Conservation (phyloP, 257 asterid species). For the Solanum raphanifolium region DNA sequence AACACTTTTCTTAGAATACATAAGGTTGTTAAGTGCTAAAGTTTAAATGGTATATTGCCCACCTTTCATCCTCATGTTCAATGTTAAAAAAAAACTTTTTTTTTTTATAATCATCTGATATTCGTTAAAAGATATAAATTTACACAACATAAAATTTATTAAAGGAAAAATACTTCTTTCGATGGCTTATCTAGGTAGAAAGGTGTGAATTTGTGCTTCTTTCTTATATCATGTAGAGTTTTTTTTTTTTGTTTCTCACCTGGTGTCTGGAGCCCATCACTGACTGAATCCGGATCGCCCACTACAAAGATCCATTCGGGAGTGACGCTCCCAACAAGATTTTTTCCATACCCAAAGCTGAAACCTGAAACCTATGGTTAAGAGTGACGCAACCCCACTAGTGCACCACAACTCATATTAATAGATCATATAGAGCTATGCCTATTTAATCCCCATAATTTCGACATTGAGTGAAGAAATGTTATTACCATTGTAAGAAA, state of each 20-base stretch:
- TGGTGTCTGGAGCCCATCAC: background rate
- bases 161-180: background rate
- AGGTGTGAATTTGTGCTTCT: background rate
- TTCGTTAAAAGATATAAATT: background rate
- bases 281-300: too few species aligned
- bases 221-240: background rate
- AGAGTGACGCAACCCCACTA: too few species aligned
- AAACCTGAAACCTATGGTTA: background rate
- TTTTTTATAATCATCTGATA: background rate
- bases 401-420: background rate
- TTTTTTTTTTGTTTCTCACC: background rate
- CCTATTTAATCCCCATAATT: background rate
- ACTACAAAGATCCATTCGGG: background rate
- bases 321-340: background rate
- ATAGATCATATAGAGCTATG: background rate
- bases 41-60: background rate
- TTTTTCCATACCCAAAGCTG: too few species aligned
- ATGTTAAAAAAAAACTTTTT: background rate
- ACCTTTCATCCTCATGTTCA: background rate
- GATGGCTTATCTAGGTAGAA: background rate
- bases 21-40: background rate
- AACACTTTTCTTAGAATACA: background rate
- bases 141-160: background rate
- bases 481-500: too few species aligned
- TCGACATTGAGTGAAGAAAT: background rate